A percentile compares a stretch with the other conserved stretches of the same genome.
These are phyloP conservation scores for Arthrobotrys iridis DNA, from an alignment of 2,329 filamentous ascomycete genomes.

Conservation along the genomic window DNA sequence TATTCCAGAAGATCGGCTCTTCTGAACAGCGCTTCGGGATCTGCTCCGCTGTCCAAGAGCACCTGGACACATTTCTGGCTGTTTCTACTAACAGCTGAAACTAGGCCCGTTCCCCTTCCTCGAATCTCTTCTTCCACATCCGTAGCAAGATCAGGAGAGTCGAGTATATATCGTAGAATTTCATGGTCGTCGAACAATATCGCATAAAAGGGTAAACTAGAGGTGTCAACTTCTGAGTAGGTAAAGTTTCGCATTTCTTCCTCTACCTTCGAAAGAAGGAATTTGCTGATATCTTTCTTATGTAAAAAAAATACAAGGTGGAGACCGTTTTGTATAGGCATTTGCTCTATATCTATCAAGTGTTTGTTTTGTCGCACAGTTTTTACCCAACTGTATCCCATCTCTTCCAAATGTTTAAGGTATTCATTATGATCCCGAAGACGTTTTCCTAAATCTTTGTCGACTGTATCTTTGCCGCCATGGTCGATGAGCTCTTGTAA, in stretches of 20 bases:
- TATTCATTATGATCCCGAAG: background rate
- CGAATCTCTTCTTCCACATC: background rate
- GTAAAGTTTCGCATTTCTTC: background rate
- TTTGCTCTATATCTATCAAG: background rate
- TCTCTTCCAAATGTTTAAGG: background rate
- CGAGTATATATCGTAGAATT: background rate
- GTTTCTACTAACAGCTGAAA: background rate
- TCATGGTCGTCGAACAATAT: background rate
- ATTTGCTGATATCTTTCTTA: background rate
- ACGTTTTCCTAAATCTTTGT: background rate
- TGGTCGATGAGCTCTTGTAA: background rate
- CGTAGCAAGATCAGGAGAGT: background rate
- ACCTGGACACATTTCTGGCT: background rate
- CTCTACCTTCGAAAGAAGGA: background rate
- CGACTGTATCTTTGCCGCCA: background rate
- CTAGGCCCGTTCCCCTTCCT: background rate
- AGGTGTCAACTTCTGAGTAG: background rate
- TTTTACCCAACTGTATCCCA: background rate
- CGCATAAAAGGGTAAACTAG: background rate
- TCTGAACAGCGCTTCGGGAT: background rate
- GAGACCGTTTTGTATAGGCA: background rate
- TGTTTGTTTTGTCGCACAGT: background rate
- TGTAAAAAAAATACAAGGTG: constrained; percentile 8
- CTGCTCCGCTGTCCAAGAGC: background rate
- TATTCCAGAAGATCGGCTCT: background rate